Evolutionary conservation across 2,329 filamentous ascomycete genomes (phyloP).

Genomic region (Alternaria consortialis): DNA sequence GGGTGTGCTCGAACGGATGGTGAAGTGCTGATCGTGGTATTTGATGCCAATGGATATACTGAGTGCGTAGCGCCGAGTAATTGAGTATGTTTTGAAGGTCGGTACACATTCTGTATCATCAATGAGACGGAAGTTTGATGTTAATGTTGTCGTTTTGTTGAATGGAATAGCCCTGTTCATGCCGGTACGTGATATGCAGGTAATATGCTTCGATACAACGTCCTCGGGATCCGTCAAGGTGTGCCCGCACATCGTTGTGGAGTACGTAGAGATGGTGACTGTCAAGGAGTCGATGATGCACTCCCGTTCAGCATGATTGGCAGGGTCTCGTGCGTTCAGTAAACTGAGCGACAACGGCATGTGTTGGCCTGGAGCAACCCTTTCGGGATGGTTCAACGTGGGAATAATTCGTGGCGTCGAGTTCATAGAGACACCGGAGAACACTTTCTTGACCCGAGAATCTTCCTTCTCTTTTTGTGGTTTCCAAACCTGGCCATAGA

Average conservation of each 20-base stretch:
- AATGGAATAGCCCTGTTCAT: conserved; percentile 36
- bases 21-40: conserved; percentile 38
- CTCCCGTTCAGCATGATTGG: conserved; percentile 27
- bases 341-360: conserved; percentile 43
- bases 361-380: conserved; percentile 42
- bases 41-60: conserved; percentile 39
- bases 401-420: conserved; percentile 41
- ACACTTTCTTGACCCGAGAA: conserved; percentile 31
- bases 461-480: conserved; percentile 26
- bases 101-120: conserved; percentile 47
- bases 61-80: conserved; percentile 44
- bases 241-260: conserved; percentile 42
- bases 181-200: conserved; percentile 39
- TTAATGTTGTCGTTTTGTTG: conserved; percentile 29
- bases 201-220: conserved; percentile 40
- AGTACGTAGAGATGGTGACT: conserved; percentile 45
- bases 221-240: conserved; percentile 39
- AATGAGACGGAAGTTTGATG: conserved; percentile 44
- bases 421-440: conserved; percentile 29
- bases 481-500: conserved; percentile 44
- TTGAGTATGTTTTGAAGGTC: conserved; percentile 47
- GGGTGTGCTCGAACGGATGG: conserved; percentile 34
- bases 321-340: conserved; percentile 29
- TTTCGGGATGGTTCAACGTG: conserved; percentile 39
- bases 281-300: conserved; percentile 41